Conservation (phyloP, 257 asterid genomes). For the Solanum chmielewskii region DNA sequence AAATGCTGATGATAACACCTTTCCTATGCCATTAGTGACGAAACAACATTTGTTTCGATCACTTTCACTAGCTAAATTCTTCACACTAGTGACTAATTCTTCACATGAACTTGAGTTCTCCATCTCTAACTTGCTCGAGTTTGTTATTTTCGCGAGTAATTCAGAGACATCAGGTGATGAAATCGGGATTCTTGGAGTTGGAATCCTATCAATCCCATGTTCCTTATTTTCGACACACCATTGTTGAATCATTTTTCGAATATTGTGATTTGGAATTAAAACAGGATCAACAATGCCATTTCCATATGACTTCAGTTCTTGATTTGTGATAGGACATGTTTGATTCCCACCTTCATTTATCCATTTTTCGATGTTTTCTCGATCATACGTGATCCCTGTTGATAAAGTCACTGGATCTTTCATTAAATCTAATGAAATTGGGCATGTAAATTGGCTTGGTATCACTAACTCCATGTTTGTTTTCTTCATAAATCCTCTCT, state of each 20-base stretch:
- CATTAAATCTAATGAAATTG: slow-evolving; percentile 35
- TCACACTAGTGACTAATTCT: slow-evolving; percentile 14
- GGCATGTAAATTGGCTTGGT: slow-evolving; percentile 25
- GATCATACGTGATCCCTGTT: slow-evolving; percentile 48
- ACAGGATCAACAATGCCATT: neutral
- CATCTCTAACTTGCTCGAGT: neutral
- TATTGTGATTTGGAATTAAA: slow-evolving; percentile 24
- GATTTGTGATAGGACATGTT: slow-evolving; percentile 47
- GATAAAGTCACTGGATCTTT: slow-evolving; percentile 59
- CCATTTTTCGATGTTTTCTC: slow-evolving; percentile 48
- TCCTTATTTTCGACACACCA: slow-evolving; percentile 43
- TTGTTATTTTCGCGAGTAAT: slow-evolving; percentile 2
- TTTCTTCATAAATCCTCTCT: neutral
- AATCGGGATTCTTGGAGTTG: slow-evolving; percentile 34
- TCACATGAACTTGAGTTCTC: slow-evolving; percentile 7
- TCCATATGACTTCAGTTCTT: neutral
- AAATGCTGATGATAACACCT: slow-evolving; percentile 25
- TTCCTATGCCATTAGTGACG: slow-evolving; percentile 6
- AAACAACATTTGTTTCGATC: slow-evolving; percentile 33
- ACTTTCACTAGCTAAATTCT: slow-evolving; percentile 21
- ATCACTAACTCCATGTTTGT: slow-evolving; percentile 7
- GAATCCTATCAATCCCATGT: slow-evolving; percentile 34
- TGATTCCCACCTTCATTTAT: slow-evolving; percentile 22
- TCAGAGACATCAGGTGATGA: slow-evolving; percentile 16
- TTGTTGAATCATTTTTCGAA: slow-evolving; percentile 34